phyloP scores from a whole-genome alignment of 768 basidiomycete genomes.

The Mycena maculata region DNA sequence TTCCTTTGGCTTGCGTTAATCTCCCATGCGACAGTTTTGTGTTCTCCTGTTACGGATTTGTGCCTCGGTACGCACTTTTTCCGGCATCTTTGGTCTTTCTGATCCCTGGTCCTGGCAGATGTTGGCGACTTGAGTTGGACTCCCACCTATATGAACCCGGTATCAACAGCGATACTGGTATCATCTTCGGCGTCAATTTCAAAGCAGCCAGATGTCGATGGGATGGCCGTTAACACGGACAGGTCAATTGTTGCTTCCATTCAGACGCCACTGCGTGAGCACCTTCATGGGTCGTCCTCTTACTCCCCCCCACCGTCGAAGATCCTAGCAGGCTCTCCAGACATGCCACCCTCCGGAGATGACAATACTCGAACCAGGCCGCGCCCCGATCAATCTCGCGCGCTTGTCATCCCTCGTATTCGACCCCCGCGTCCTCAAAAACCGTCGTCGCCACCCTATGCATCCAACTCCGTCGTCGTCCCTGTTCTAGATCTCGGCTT shows the following conservation, averaged over 20 bases:
- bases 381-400: neutral
- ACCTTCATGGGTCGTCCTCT: neutral
- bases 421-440: slow-evolving; percentile 22
- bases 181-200: slow-evolving; percentile 10
- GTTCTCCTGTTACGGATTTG: neutral
- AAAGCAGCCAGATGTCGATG: slow-evolving; percentile 19
- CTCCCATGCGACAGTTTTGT: slow-evolving; percentile 6
- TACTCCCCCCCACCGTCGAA: slow-evolving; percentile 8
- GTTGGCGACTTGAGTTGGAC: neutral
- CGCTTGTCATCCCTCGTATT: slow-evolving; percentile 12
- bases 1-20: neutral
- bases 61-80: slow-evolving; percentile 3
- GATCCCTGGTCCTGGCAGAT: slow-evolving; percentile 9
- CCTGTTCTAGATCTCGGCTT: slow-evolving; percentile 4
- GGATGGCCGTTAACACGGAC: slow-evolving; percentile 3
- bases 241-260: slow-evolving; percentile 21
- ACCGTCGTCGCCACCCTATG: neutral
- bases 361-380: neutral
- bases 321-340: neutral
- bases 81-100: neutral
- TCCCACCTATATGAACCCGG: neutral
- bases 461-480: neutral
- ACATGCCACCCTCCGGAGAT: neutral
- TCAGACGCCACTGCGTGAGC: neutral
- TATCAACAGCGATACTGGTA: slow-evolving; percentile 2